Evolutionary conservation across 2,329 filamentous ascomycete species (phyloP), one percentile per base, ranked within the genome.

Genomic region (Fusarium redolens): DNA sequence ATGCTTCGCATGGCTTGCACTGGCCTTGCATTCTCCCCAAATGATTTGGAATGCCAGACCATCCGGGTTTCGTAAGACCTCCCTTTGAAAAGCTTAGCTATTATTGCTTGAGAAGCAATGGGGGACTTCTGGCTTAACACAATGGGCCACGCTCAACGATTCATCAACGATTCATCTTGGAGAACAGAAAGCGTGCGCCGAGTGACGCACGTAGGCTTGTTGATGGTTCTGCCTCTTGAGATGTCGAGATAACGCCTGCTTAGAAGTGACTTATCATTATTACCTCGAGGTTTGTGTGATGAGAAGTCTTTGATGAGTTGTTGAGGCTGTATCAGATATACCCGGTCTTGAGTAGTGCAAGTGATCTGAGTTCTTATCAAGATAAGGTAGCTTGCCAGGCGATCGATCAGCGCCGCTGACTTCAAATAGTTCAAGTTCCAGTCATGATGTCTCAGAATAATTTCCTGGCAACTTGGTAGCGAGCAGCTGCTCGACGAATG

Each of bases 41-140:
- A 4, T 4, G 4, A 5, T 11, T 5, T 3, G 10, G 7, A 11
- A 17, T 8, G 12, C 3, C 13, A 2, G 20, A n/a, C 8, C 5
- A n/a, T n/a, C 4, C 7, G 25, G 25, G 7, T 14, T 20, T 5
- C 14, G 44, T 3, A 12, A 14, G 8, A 4, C 4, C 12, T 28
- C 28, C 13, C 8, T 17, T 37, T 17, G 15, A 37, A 37, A 17
- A 9, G 15, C 15, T 37, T 37, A 9, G 35, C 17, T 37, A 8
- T 37, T 15, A 8, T 37, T 15, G 35, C 35, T 37, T 37, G 28
- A 37, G 8, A 17, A 37, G 35, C 35, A 17, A 28, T 28, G 28
- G 28, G 28, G 28, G 28, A 28, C 28, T 28, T 28, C 28, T 28
- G 28, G 28, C 28, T 28, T 28, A 28, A 28, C 6, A 28, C 28